Base-by-base conservation (phyloP, 345 rosid species). In the Noccaea bulbosa region DNA sequence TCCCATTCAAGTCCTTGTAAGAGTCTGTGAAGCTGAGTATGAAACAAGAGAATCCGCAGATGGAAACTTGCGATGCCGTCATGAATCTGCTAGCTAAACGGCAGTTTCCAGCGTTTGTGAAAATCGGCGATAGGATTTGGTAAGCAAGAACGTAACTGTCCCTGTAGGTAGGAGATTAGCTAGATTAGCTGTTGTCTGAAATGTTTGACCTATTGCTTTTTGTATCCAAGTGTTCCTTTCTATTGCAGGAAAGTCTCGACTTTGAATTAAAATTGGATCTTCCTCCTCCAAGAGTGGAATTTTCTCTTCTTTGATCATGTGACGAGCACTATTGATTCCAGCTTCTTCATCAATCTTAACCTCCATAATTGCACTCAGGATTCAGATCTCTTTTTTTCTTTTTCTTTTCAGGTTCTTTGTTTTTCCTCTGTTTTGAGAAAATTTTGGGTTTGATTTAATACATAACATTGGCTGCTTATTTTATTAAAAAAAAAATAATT, bases 151-250 rank as follows among this genome's bases (percentile, higher is more conserved):
- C n/a, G n/a, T n/a, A n/a, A 90, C 87, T 0, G 99, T 80, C 44
- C 96, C 96, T 1, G 99, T 94, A 0, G 98, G 99, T 58, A 94
- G 74, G 1, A 88, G 88, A 40, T 87, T 91, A 50, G 99, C 96
- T 64, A 94, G 67, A 68, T 94, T 85, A 9, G 95, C 93, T 5
- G 92, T 86, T 85, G 96, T 89, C 22, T 80, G 62, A 53, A 94
- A 91, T 0, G 98, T 89, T 73, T 94, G 88, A 50, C 86, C 79
- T 12, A 88, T 85, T 35, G 95, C 95, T 62, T 62, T 84, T 72
- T 89, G 99, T 66, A 87, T 62, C 78, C 74, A 41, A 48, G 46
- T 84, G 73, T 73, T 83, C 69, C 65, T 63, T 14, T 80, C 86
- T 10, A 63, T 63, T 30, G 71, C 82, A 1, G 88, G 85, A 16